Conservation (phyloP, 2,329 filamentous ascomycete species). For the Claviceps cyperi region DNA sequence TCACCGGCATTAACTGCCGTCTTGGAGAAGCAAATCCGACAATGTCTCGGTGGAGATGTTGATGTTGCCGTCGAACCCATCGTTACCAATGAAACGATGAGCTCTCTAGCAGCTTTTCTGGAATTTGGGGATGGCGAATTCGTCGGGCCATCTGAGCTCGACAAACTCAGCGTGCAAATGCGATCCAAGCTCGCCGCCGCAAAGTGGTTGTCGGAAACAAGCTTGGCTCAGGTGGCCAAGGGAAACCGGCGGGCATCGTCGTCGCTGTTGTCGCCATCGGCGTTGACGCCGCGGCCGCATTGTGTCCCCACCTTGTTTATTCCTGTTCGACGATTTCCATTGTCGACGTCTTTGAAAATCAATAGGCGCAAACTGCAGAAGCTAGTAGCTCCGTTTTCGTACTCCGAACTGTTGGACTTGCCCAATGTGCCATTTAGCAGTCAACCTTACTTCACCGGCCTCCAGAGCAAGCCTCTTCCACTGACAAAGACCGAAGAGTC, state of each 20-base stretch:
- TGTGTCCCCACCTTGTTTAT: slow-evolving; percentile 35
- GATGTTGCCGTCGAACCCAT: slow-evolving; percentile 36
- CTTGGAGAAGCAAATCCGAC: slow-evolving; percentile 32
- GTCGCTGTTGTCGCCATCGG: neutral
- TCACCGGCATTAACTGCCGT: slow-evolving; percentile 26
- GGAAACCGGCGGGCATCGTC: slow-evolving; percentile 14
- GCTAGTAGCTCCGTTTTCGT: slow-evolving; percentile 26
- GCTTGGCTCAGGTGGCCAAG: slow-evolving; percentile 19
- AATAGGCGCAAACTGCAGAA: slow-evolving; percentile 33
- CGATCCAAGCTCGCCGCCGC: slow-evolving; percentile 29
- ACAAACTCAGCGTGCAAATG: slow-evolving; percentile 23
- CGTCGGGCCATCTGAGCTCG: slow-evolving; percentile 23
- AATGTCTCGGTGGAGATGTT: slow-evolving; percentile 29
- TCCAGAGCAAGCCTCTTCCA: slow-evolving; percentile 30
- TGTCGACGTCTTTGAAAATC: slow-evolving; percentile 36
- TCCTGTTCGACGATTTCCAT: slow-evolving; percentile 31
- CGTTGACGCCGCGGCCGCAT: slow-evolving; percentile 18
- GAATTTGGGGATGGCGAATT: slow-evolving; percentile 29
- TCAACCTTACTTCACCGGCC: slow-evolving; percentile 21
- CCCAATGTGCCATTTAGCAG: slow-evolving; percentile 16
- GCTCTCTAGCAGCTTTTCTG: slow-evolving; percentile 33
- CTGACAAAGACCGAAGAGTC: slow-evolving; percentile 31
- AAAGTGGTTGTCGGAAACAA: slow-evolving; percentile 28
- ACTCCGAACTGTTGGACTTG: slow-evolving; percentile 28
- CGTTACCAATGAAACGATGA: slow-evolving; percentile 27